Evolutionary conservation across 2,329 filamentous ascomycete genomes (phyloP), one percentile per base, ranked within the genome.

Genomic region (Remersonia thermophila): DNA sequence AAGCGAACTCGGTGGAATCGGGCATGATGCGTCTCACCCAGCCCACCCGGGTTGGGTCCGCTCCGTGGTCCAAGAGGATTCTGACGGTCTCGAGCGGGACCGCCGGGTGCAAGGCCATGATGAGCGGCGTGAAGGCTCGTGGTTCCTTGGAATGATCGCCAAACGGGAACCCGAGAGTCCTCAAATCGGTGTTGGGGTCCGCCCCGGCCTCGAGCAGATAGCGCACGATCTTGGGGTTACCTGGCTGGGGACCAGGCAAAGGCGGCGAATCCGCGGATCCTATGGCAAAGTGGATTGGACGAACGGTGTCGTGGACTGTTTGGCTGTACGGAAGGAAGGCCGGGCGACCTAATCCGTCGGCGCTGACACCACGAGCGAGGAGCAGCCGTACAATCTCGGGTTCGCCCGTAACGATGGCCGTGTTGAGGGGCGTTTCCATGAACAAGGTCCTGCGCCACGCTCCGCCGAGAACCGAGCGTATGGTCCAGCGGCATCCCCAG

Each of bases 41-140:
- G n/a, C n/a, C n/a, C n/a, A n/a, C n/a, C n/a, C n/a, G n/a, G n/a
- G n/a, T n/a, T n/a, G n/a, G n/a, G n/a, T n/a, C n/a, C n/a, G 43
- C 43, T 3, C 43, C 43, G 27, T 10, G 34, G 9, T 43, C 32
- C 4, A 46, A 25, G 6, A 46, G 38, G 15, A 44, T 23, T 9
- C 26, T 12, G 15, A 42, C 39, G 5, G 41, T 46, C n/a, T 46
- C 43, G 16, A 30, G 35, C 6, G 43, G 39, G 2, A 44, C 39
- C 10, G 4, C 4, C 5, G 33, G 10, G 6, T 39, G 35, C 43
- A 46, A 42, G 8, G 43, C 39, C 32, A 44, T 15, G 1, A 39
- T 8, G n/a, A 46, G 30, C 2, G 43, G 41, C 2, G 41, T 37
- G 17, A 27, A n/a, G 17, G 18, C 28, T 9, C 11, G 30, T 2